A percentile compares a stretch with the other conserved stretches of the same genome.
These are phyloP conservation scores for Didymella glomerata DNA, from an alignment of 2,329 filamentous ascomycete species.

Conservation along the genomic window DNA sequence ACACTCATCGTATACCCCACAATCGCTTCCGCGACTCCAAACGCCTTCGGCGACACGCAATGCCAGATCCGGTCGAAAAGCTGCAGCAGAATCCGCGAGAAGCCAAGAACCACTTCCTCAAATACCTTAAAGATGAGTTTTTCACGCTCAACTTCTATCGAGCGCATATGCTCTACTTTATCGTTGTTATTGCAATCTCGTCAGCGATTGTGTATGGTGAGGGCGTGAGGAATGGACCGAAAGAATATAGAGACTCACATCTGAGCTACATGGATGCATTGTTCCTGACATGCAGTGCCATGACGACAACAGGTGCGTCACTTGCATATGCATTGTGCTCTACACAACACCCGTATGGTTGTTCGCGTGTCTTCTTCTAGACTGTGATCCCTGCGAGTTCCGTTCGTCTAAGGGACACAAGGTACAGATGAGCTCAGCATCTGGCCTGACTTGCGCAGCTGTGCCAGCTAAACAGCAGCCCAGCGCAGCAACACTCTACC, in stretches of 20 bases:
- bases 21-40: not conserved
- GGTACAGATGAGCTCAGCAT: too few relatives aligned
- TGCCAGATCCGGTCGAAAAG: constrained; percentile 32
- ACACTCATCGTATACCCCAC: not conserved
- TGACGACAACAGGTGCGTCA: constrained; percentile 41
- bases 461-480: too few relatives aligned
- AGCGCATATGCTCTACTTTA: constrained; percentile 44
- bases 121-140: constrained; percentile 29
- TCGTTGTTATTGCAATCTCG: constrained; percentile 36
- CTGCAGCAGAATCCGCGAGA: constrained; percentile 28
- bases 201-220: constrained; percentile 43
- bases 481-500: too few relatives aligned
- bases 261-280: constrained; percentile 41
- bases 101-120: constrained; percentile 30
- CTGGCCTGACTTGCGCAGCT: too few relatives aligned
- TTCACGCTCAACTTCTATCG: constrained; percentile 36
- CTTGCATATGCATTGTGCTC: not conserved
- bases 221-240: constrained; percentile 35
- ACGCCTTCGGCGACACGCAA: not conserved
- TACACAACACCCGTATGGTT: too few relatives aligned
- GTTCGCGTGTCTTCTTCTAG: too few relatives aligned
- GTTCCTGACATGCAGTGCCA: constrained; percentile 42
- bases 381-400: too few relatives aligned
- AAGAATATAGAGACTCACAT: constrained; percentile 26
- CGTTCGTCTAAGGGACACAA: too few relatives aligned